Base-by-base conservation (phyloP, 257 asterid species). In the Ophiorrhiza pumila region DNA sequence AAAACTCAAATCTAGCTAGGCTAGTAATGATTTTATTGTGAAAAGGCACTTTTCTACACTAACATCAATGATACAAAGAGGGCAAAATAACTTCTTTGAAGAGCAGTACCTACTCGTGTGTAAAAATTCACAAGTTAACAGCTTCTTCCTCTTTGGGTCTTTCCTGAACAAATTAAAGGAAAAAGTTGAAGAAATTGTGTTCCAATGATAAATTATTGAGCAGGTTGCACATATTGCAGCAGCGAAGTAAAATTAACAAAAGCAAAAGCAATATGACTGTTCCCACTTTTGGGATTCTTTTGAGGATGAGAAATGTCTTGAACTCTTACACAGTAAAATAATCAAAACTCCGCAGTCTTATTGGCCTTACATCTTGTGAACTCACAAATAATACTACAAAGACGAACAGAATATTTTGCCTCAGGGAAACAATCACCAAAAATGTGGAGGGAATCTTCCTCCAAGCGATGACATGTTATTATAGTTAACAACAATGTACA, bases 381-480 rank as follows among this genome's bases (percentile, higher is more conserved):
- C 15, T 57, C 43, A 25, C 32, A 50, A 29, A 32, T 35, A 3
- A 45, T 6, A 9, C 32, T 5, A 37, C 18, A 46, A 49, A 22
- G 25, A 22, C 37, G 9, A 37, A 23, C 3, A 39, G 7, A 10
- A 31, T 31, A 69, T 23, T 23, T 23, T 55, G 41, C 65, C n/a
- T 65, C 37, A 39, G 34, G 37, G 53, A 25, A 25, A 25, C 50
- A 20, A 39, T 61, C 42, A 49, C 15, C 63, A 69, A 52, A 61
- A 69, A 9, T 27, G 20, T 39, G 64, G 60, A 47, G 71, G 42
- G 39, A 13, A 45, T 25, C 69, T 43, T 42, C 46, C 74, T 57
- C 62, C 73, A 25, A 62, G 49, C 59, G 49, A 61, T 69, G 18
- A 4, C 62, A 50, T 47, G 66, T 62, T 62, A 71, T 49, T 59